Conservation (phyloP, 257 asterid genomes). For the Solanum peruvianum region DNA sequence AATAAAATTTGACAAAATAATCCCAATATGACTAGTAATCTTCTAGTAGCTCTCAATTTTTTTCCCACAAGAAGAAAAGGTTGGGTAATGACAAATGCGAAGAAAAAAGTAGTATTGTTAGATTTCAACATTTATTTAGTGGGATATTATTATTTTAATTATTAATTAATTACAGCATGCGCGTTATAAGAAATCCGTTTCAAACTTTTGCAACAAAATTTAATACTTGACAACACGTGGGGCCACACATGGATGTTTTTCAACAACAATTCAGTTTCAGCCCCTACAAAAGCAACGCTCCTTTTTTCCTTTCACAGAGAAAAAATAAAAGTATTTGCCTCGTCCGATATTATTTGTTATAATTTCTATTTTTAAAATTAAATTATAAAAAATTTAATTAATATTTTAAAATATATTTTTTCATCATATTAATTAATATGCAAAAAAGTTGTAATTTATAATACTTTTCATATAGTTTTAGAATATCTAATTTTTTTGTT, state of each 20-base stretch:
- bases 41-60: background rate
- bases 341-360: fast-evolving
- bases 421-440: no score
- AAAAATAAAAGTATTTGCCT: background rate
- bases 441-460: no score
- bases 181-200: background rate
- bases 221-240: background rate
- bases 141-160: no score
- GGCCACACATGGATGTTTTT: background rate
- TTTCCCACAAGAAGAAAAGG: background rate
- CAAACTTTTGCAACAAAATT: background rate
- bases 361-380: no score
- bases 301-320: background rate
- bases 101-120: background rate
- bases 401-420: no score
- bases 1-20: background rate
- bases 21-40: background rate
- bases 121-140: no score
- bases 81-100: background rate
- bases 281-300: background rate
- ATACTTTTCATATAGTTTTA: no score
- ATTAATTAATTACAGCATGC: no score
- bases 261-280: background rate
- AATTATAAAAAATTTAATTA: no score
- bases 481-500: no score